Evolutionary conservation across 1,139 yeast genomes (phyloP), one percentile per base, ranked within the genome.

Genomic region (Saccharomycopsis hybrid): DNA sequence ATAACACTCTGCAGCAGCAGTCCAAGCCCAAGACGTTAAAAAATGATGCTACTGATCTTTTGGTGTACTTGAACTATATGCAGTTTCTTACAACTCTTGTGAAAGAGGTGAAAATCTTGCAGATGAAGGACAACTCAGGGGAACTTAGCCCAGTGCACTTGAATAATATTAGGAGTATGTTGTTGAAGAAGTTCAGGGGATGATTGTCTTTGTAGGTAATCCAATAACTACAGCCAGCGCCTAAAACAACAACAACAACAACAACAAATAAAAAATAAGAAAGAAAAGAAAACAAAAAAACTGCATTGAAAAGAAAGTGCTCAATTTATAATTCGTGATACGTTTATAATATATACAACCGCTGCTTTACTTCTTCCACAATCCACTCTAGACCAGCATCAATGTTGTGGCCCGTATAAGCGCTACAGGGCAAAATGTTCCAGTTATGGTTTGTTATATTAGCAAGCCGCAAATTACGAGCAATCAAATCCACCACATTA

Each of bases 391-490:
- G 58, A 0, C 76, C 78, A 13, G 59, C 59, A 0, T 59, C 58
- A 18, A 83, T 56, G 5, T 80, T 78, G 42, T 62, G 60, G 0
- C 85, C 84, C 0, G 82, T 72, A 54, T 67, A 70, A 0, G 87
- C 92, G 61, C 86, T 79, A 39, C 79, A 78, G 44, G 69, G 61
- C 41, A 62, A 48, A 0, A 77, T 66, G 2, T 58, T 51, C 73
- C 77, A 74, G 49, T 65, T 63, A 39, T 67, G 57, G 56, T 58
- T 59, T 8, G 62, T 62, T 11, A 61, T 46, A 39, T 53, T 32
- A 2, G 36, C 28, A 11, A 51, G 39, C 9, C 56, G 53, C 46
- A 69, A 60, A 30, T 56, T 47, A 29, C 54, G 54, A 4, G 47
- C 52, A 5, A 43, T 40, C 41, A 47, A 30, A 5, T 38, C 31